Evolutionary conservation across 306 rosid genomes (phyloP).

Genomic region (Cajanus cajan): DNA sequence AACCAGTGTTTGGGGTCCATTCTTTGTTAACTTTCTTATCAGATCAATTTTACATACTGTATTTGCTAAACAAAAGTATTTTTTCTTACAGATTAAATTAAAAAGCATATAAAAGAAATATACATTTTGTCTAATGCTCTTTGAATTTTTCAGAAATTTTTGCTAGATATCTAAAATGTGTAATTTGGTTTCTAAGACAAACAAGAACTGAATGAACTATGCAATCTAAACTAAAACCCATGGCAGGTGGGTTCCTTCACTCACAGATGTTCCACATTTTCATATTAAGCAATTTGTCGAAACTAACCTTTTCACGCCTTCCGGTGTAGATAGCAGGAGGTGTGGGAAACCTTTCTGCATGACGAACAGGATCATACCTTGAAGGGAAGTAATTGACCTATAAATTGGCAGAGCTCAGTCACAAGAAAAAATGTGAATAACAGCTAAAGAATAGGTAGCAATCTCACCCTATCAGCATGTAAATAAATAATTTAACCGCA

Average conservation of each 20-base stretch:
- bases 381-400: conserved; percentile 96
- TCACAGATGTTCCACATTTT: not conserved
- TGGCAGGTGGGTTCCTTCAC: conserved; percentile 10
- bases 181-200: conserved; percentile 17
- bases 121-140: not conserved
- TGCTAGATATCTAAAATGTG: not conserved
- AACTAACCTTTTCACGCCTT: conserved; percentile 79
- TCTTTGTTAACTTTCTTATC: not conserved
- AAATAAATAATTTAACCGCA: not conserved
- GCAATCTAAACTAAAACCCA: not conserved
- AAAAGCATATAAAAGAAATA: not conserved
- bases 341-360: conserved; percentile 73
- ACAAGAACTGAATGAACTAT: not conserved
- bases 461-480: not conserved
- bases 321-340: conserved; percentile 52
- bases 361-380: conserved; percentile 74
- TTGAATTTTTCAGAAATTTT: not conserved
- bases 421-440: conserved; percentile 10
- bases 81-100: not conserved
- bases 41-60: not conserved
- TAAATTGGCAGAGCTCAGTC: conserved; percentile 20
- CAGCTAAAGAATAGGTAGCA: not conserved
- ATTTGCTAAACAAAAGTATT: not conserved
- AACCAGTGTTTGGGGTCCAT: not conserved
- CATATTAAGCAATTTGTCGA: not conserved